Conservation (phyloP, 768 basidiomycete genomes). For the Mrakia gelida region DNA sequence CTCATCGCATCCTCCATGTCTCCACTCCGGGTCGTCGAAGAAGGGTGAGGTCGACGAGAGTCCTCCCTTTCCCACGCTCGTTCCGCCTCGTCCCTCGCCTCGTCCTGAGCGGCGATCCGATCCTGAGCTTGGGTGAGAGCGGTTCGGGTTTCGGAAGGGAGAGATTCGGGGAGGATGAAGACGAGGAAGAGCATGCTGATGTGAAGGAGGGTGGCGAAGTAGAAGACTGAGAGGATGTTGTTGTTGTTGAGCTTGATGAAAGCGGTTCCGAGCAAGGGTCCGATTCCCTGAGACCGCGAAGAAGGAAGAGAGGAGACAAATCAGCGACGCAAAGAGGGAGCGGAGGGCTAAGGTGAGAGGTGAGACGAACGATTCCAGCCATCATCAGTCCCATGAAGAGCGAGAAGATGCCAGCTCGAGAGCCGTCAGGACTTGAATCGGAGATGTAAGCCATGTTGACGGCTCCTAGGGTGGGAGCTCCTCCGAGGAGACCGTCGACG, state of each 20-base stretch:
- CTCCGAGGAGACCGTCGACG: conserved; percentile 17
- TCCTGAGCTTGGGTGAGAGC: conserved; percentile 37
- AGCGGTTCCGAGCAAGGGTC: conserved; percentile 66
- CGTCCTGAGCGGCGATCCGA: conserved; percentile 25
- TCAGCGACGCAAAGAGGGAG: too few species aligned
- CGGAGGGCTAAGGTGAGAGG: too few species aligned
- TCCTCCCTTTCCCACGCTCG: conserved; percentile 42
- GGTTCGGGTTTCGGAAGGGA: conserved; percentile 53
- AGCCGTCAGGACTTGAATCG: conserved; percentile 73
- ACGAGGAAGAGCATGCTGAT: conserved; percentile 58
- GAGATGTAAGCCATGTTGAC: conserved; percentile 53
- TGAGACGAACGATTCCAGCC: conserved; percentile 38
- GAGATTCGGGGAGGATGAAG: conserved; percentile 57
- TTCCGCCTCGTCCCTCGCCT: conserved; percentile 37
- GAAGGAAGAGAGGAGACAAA: background rate
- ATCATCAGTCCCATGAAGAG: conserved; percentile 73
- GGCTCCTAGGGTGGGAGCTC: background rate
- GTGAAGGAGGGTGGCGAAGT: conserved; percentile 53
- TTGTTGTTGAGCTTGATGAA: conserved; percentile 55
- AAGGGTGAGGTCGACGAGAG: background rate
- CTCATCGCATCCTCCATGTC: background rate
- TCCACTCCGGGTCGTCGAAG: background rate
- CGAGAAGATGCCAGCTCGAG: conserved; percentile 64
- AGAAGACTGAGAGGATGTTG: conserved; percentile 59
- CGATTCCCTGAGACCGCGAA: conserved; percentile 73